Base-by-base conservation (phyloP, 768 basidiomycete genomes). In the Phallus indusiatus region DNA sequence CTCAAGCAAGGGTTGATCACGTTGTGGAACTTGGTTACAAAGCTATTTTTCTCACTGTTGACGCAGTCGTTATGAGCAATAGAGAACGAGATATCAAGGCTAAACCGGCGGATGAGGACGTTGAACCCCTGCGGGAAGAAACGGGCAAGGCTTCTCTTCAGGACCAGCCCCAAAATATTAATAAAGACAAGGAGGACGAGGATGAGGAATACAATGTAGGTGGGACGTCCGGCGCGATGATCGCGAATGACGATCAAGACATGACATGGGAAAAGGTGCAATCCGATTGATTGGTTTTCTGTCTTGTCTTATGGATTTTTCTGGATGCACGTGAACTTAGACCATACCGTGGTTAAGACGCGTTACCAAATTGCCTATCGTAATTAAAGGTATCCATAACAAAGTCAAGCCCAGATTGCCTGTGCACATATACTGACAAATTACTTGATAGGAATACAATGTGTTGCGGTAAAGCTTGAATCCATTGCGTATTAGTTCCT, bases 31-130 rank as follows among this genome's bases (percentile, higher is more conserved):
- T 89, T 3, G 90, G 91, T 0, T 94, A 88, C 71, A 90, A 86
- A 52, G 92, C 89, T 0, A 88, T 97, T 60, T 91, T 91, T 69
- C 75, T 97, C 56, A 96, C 94, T 1, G 93, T 95, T 1, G 94
- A 97, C 71, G 88, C 90, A 0, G 76, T 90, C n/a, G 82, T 87
- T 46, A 76, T 85, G 1, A 86, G 89, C 9, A 93, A 92, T 64
- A 79, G 92, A 50, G 90, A 92, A 70, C 73, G 78, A 57, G 90
- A 92, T 65, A 81, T 82, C 47, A 78, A 81, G 56, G 80, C 78
- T 67, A 74, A 73, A 55, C 59, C 78, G 20, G 84, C 83, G 65
- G 86, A 80, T 47, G 72, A 79, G 56, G 83, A 85, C 66, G 63
- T 53, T 76, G 75, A 51, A 60, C 59, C 11, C 60, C 62, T 64